phyloP scores from a whole-genome alignment of 768 basidiomycete species.

The Tylopilus felleus region DNA sequence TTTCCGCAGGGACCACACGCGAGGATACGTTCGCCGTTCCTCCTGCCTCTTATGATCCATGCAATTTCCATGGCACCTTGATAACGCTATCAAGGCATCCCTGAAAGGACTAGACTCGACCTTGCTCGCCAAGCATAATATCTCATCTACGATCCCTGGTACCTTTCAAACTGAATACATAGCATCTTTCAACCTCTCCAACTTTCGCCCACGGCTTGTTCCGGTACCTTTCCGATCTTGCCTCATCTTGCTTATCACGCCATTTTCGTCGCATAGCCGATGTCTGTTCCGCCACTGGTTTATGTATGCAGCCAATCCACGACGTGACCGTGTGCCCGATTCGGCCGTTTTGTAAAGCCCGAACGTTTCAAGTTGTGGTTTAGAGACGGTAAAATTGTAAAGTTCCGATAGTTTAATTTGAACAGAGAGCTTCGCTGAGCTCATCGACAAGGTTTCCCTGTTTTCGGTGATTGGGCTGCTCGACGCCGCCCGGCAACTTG shows the following conservation, averaged over 20 bases:
- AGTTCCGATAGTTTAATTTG: conserved; percentile 25
- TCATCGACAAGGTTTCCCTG: conserved; percentile 25
- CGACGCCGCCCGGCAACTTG: conserved; percentile 26
- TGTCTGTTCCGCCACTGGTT: neutral
- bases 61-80: conserved; percentile 14
- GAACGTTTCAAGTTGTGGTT: conserved; percentile 7
- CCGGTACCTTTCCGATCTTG: conserved; percentile 23
- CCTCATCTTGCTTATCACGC: conserved; percentile 10
- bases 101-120: conserved; percentile 27
- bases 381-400: conserved; percentile 9
- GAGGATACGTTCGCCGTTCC: conserved; percentile 23
- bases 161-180: conserved; percentile 17
- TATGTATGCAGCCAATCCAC: conserved; percentile 8
- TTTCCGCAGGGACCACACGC: conserved; percentile 18
- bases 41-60: conserved; percentile 21
- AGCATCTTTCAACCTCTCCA: conserved; percentile 7
- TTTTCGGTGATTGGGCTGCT: conserved; percentile 24
- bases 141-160: conserved; percentile 22
- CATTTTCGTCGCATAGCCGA: conserved; percentile 9
- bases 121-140: conserved; percentile 16
- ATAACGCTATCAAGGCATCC: conserved; percentile 31
- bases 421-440: conserved; percentile 30
- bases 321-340: conserved; percentile 6
- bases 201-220: conserved; percentile 5
- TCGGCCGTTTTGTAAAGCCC: conserved; percentile 4